Conservation (phyloP, 2,329 filamentous ascomycete genomes). For the Penicillium sp. region DNA sequence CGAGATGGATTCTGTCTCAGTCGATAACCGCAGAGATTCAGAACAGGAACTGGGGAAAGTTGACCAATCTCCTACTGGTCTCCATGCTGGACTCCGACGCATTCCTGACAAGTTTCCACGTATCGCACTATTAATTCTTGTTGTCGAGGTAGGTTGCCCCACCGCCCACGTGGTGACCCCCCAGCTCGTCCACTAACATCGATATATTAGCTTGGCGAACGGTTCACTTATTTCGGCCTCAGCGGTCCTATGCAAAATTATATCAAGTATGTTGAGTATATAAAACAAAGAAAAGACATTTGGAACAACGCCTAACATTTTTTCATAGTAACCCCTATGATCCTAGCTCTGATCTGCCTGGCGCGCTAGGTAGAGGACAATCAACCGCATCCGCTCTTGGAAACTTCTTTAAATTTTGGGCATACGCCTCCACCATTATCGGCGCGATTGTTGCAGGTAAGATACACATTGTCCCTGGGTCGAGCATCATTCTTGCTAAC, state of each 20-base stretch:
- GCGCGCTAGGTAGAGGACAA: constrained; percentile 13
- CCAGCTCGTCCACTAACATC: background rate
- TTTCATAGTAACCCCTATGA: constrained; percentile 17
- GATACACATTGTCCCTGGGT: too few species aligned
- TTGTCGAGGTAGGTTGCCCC: constrained; percentile 21
- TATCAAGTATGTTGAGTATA: constrained; percentile 23
- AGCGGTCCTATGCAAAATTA: constrained; percentile 35
- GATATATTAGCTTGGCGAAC: constrained; percentile 23
- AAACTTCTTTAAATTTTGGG: constrained; percentile 42
- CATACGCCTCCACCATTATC: constrained; percentile 49
- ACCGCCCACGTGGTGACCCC: background rate
- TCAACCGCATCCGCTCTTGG: constrained; percentile 13
- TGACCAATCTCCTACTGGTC: background rate
- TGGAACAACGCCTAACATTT: too few species aligned
- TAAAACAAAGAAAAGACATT: too few species aligned
- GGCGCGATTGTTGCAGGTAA: constrained; percentile 46
- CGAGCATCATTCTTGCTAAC: background rate
- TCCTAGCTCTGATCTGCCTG: constrained; percentile 11
- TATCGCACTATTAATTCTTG: constrained; percentile 26
- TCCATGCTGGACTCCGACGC: constrained; percentile 18
- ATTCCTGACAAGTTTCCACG: constrained; percentile 30
- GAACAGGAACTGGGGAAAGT: background rate
- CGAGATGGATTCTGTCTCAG: background rate
- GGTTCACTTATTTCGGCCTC: constrained; percentile 32
- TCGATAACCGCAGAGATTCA: background rate